Percentiles rank a stretch among this genome's conserved stretches.
These are phyloP conservation scores for Buxus sempervirens DNA, from an alignment of 164 flowering plant species.

Conservation along the genomic window DNA sequence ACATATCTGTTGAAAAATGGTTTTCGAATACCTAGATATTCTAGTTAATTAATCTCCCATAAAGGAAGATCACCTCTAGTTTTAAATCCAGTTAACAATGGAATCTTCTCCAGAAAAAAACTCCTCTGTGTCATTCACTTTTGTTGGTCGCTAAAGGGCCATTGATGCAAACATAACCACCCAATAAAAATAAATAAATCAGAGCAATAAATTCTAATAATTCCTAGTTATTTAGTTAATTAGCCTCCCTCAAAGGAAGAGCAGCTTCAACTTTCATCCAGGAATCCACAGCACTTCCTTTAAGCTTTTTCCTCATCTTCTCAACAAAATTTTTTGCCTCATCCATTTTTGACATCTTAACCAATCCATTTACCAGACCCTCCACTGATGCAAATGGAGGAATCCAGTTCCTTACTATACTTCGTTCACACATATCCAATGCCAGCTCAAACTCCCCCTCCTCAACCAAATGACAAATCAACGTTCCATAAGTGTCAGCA, in stretches of 20 bases:
- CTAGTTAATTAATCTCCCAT: no score
- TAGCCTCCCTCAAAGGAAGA: slow-evolving; percentile 20
- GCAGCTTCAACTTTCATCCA: slow-evolving; percentile 33
- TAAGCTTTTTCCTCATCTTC: slow-evolving; percentile 32
- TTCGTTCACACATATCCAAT: slow-evolving; percentile 26
- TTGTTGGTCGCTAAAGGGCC: no score
- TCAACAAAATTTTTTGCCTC: slow-evolving; percentile 31
- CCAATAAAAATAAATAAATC: background rate
- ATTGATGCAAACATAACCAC: background rate
- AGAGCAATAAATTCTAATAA: no score
- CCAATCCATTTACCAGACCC: slow-evolving; percentile 30
- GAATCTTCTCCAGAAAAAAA: no score
- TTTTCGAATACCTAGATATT: no score
- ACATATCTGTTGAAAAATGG: no score
- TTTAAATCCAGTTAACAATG: no score
- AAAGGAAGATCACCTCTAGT: no score
- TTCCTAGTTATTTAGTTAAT: background rate
- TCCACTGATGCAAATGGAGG: slow-evolving; percentile 31
- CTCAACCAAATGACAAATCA: slow-evolving; percentile 25
- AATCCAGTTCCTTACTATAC: slow-evolving; percentile 30
- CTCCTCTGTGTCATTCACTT: no score
- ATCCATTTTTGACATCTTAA: slow-evolving; percentile 24
- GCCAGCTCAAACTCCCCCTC: slow-evolving; percentile 31
- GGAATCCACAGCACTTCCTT: slow-evolving; percentile 28
- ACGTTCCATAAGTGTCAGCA: slow-evolving; percentile 18